Evolutionary conservation across 352 stramenopile genomes (phyloP).

Genomic region (Elongisporangium anandrum): DNA sequence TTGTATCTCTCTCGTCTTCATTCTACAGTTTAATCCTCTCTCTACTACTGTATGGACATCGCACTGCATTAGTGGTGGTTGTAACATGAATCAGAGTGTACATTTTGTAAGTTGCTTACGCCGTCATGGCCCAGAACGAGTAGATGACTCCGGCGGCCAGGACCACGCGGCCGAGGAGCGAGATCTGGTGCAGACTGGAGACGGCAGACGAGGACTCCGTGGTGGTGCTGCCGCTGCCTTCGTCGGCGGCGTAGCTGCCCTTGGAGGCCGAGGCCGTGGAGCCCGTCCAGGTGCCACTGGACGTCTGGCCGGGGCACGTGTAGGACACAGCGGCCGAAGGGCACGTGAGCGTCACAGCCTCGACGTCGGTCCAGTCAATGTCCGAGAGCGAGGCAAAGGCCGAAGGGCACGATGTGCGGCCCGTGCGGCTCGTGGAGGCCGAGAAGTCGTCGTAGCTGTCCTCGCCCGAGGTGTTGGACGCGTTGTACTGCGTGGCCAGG

Average conservation of each 20-base stretch:
- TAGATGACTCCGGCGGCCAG: neutral
- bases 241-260: neutral
- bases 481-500: conserved; percentile 52
- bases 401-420: conserved; percentile 27
- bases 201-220: conserved; percentile 1
- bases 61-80: no score
- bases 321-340: conserved; percentile 15
- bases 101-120: neutral
- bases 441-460: conserved; percentile 27
- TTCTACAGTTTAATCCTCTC: no score
- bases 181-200: neutral
- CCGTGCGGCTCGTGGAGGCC: conserved; percentile 5
- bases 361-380: conserved; percentile 37
- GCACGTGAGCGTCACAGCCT: conserved; percentile 21
- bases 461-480: conserved; percentile 27
- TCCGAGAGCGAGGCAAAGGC: conserved; percentile 27
- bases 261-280: conserved; percentile 1
- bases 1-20: no score
- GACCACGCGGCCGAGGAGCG: neutral
- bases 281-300: conserved; percentile 33
- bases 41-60: no score
- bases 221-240: conserved; percentile 3
- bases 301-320: conserved; percentile 31
- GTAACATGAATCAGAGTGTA: no score
- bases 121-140: neutral